phyloP scores from a whole-genome alignment of 139 green algal species.

The Picochlorum sp. region DNA sequence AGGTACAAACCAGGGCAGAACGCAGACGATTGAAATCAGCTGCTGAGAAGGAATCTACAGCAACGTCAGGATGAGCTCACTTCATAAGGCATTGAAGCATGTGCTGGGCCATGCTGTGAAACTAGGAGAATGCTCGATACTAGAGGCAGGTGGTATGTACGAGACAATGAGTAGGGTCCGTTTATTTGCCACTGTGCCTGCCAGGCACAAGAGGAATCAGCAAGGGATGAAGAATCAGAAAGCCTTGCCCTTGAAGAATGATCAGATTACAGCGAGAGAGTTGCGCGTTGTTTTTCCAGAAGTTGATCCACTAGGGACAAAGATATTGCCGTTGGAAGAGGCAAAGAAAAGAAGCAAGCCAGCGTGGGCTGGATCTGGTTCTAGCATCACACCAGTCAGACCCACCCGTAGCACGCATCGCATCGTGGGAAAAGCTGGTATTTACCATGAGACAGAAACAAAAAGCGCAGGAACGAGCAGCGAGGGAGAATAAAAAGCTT shows the following conservation, averaged over 20 bases:
- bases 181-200: not conserved
- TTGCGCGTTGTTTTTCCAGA: constrained; percentile 22
- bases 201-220: not conserved
- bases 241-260: constrained; percentile 14
- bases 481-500: constrained; percentile 8
- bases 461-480: constrained; percentile 8
- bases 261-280: constrained; percentile 15
- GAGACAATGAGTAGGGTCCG: too few species aligned
- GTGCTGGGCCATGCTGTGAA: not conserved
- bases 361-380: constrained; percentile 13
- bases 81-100: too few species aligned
- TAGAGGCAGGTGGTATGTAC: too few species aligned
- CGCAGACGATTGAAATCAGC: too few species aligned
- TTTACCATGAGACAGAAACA: constrained; percentile 21
- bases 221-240: constrained; percentile 4
- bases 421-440: constrained; percentile 22
- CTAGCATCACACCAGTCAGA: constrained; percentile 9
- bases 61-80: too few species aligned
- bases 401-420: constrained; percentile 17
- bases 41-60: too few species aligned
- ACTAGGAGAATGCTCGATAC: not conserved
- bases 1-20: too few species aligned
- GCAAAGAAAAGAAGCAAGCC: not conserved
- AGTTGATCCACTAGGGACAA: not conserved
- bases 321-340: constrained; percentile 2